phyloP scores from a whole-genome alignment of 371 early-diverging fungal species.

The Mucor ambiguus region DNA sequence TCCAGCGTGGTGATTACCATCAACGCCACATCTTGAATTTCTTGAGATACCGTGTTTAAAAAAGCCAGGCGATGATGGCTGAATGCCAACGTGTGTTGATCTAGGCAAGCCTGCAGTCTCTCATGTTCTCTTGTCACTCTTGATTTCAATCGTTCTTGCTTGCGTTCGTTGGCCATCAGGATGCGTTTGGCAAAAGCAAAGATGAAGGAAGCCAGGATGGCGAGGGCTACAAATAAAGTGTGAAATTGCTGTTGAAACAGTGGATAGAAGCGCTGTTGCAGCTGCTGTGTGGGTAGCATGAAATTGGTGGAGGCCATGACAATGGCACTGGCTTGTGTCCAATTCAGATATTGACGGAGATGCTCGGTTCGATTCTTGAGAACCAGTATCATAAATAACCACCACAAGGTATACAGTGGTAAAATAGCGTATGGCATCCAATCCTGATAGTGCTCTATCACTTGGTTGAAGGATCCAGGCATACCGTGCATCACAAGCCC shows the following conservation, averaged over 20 bases:
- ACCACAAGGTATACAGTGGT: constrained; percentile 18
- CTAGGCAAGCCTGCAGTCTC: constrained; percentile 2
- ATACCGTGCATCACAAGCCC: constrained; percentile 7
- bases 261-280: too few species aligned
- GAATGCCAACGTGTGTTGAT: constrained; percentile 1
- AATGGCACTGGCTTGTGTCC: constrained; percentile 14
- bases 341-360: constrained; percentile 15
- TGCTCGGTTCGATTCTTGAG: constrained; percentile 15
- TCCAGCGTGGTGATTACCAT: constrained; percentile 49
- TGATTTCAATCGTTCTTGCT: constrained; percentile 2
- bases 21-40: constrained; percentile 51
- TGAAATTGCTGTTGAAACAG: not conserved
- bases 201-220: constrained; percentile 6
- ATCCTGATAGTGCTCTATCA: constrained; percentile 4
- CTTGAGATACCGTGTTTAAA: constrained; percentile 41
- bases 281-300: not conserved
- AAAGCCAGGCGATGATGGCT: constrained; percentile 18
- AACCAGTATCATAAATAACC: constrained; percentile 17
- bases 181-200: constrained; percentile 19
- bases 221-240: not conserved
- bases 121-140: not conserved
- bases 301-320: constrained; percentile 12
- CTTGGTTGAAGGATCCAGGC: not conserved
- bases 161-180: constrained; percentile 7
- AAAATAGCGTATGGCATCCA: constrained; percentile 19